Conservation (phyloP, 2,329 filamentous ascomycete species). For the Hymenoscyphus occultus region DNA sequence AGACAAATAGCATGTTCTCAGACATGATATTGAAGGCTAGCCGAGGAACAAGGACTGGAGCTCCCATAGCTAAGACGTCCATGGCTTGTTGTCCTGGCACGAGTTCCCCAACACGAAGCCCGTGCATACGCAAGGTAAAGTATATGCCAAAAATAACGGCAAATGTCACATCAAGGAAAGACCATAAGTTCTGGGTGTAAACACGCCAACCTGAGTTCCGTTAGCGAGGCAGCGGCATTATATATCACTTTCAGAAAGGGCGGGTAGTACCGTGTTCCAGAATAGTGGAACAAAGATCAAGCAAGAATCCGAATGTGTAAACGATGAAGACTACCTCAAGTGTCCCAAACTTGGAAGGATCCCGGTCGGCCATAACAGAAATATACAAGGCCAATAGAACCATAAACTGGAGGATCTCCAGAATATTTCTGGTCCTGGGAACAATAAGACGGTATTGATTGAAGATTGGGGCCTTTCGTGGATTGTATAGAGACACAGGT, state of each 20-base stretch:
- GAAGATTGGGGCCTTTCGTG: constrained; percentile 68
- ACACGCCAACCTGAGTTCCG: constrained; percentile 58
- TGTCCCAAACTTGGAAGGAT: constrained; percentile 52
- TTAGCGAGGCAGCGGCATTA: constrained; percentile 38
- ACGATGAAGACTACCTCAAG: constrained; percentile 67
- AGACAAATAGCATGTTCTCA: constrained; percentile 80
- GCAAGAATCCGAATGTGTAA: constrained; percentile 70
- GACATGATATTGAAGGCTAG: constrained; percentile 80
- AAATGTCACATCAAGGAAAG: constrained; percentile 79
- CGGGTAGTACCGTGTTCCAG: constrained; percentile 39
- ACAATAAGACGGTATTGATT: constrained; percentile 86
- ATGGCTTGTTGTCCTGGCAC: constrained; percentile 63
- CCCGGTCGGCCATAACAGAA: constrained; percentile 66
- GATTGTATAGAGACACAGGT: constrained; percentile 78
- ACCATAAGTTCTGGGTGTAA: constrained; percentile 86
- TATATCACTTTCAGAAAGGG: background rate
- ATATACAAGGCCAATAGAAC: constrained; percentile 68
- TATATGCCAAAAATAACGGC: constrained; percentile 69
- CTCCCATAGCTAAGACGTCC: constrained; percentile 75
- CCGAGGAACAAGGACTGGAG: constrained; percentile 73
- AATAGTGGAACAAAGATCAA: constrained; percentile 29
- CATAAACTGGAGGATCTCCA: constrained; percentile 73
- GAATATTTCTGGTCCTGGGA: constrained; percentile 70
- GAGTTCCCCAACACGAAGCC: constrained; percentile 49
- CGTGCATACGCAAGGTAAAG: constrained; percentile 64